Base-by-base conservation (phyloP, 2,329 filamentous ascomycete species). In the Torrubiella hemipterigena region DNA sequence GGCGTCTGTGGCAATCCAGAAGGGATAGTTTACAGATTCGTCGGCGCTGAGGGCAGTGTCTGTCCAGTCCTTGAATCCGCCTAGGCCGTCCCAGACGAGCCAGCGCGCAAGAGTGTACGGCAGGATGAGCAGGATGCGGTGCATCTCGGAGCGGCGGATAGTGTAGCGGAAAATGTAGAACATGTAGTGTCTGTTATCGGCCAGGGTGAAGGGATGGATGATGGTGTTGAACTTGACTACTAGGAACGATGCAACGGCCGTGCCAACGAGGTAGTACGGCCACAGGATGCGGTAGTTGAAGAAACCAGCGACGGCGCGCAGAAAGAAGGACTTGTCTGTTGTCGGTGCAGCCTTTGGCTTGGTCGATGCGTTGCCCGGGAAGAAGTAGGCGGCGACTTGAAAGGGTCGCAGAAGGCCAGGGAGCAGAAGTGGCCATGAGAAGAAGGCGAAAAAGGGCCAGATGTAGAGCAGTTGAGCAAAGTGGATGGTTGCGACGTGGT, bases 101-200 rank as follows among this genome's bases (percentile, higher is more conserved):
- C 77, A 89, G 7, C 69, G 77, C 45, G 74, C 78, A 12, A 73
- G 9, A 3, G 81, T 67, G 54, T 98, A 96, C 2, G 79, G 59
- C 0, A 77, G 64, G 0, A 79, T 69, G 2, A 81, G 75, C 1
- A 68, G 54, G 44, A 85, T 86, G 21, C 77, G 77, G 31, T 84
- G 56, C 13, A 62, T 55, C 2, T 65, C 61, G 25, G 82, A 71
- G 6, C 67, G 67, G 3, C 81, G 69, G 22, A 96, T 77, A 6
- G 81, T 77, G 46, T 86, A 75, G 2, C 86, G 77, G 63, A 98
- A 98, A 37, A 93, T 65, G 58, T 98, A 98, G 55, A 98, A 98
- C 52, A 93, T 80, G 60, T 94, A 98, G 54, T 98, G 91, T 3
- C 91, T 69, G 54, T 98, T 98, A 55, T 98, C 91, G 20, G 91